Conservation (phyloP, 108 stramenopile genomes). For the Pelagomonas calceolata region DNA sequence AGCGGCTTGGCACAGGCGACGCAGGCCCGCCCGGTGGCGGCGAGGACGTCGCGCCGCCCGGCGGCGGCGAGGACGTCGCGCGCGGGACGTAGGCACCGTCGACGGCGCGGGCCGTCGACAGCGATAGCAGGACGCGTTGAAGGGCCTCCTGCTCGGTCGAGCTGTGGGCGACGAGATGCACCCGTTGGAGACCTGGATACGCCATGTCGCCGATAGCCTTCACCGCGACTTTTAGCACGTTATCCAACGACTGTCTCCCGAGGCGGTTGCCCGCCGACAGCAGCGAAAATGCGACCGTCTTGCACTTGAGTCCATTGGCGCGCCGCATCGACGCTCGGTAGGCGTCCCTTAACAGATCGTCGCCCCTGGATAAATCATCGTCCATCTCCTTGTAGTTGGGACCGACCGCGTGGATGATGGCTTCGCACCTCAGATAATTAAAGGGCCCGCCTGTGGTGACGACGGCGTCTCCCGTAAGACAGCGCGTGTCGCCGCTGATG, state of each 20-base stretch:
- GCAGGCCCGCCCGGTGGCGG: too few relatives aligned
- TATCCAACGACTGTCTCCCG: conserved; percentile 34
- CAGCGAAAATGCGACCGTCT: conserved; percentile 56
- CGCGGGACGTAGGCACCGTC: too few relatives aligned
- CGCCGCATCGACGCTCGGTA: conserved; percentile 7
- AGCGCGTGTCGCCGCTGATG: conserved; percentile 23
- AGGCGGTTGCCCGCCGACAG: conserved; percentile 62
- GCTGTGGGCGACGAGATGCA: conserved; percentile 37
- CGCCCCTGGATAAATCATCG: neutral
- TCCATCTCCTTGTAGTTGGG: conserved; percentile 41
- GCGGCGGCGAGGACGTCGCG: too few relatives aligned
- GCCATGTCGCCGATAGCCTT: conserved; percentile 14
- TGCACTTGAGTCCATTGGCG: neutral
- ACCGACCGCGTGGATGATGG: conserved; percentile 76
- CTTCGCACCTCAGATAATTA: conserved; percentile 34
- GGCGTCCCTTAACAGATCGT: neutral
- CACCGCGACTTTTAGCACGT: conserved; percentile 52
- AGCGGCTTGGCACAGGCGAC: too few relatives aligned
- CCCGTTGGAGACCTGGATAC: conserved; percentile 34
- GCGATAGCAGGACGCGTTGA: too few relatives aligned
- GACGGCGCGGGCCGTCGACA: too few relatives aligned
- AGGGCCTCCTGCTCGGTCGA: conserved; percentile 24
- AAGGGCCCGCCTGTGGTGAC: conserved; percentile 36
- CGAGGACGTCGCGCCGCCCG: too few relatives aligned
- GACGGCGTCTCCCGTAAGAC: conserved; percentile 52